A percentile compares a stretch with the other conserved stretches of the same genome.
phyloP scores from a whole-genome alignment of 2,329 filamentous ascomycete species.

The Botryotinia convoluta region DNA sequence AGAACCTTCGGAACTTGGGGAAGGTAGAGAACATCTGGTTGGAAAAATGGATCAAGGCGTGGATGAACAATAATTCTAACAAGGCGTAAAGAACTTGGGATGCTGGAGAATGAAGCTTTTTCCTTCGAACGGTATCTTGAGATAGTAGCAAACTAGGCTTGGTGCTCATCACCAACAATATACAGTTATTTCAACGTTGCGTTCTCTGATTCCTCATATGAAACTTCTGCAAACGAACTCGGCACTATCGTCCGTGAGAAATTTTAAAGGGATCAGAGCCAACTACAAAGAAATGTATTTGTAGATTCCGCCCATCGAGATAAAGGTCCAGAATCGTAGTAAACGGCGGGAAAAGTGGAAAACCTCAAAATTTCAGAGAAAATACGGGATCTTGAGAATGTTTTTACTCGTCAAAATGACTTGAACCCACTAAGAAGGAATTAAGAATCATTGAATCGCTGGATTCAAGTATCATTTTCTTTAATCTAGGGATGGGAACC shows the following conservation, averaged over 20 bases:
- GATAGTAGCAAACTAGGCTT: too few relatives aligned
- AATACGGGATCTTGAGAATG: background rate
- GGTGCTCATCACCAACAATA: too few relatives aligned
- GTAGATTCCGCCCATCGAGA: background rate
- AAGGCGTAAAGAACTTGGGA: background rate
- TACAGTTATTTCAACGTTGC: too few relatives aligned
- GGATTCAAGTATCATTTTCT: background rate
- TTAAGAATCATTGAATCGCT: too few relatives aligned
- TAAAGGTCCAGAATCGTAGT: background rate
- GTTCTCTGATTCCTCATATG: too few relatives aligned
- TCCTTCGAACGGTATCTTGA: too few relatives aligned
- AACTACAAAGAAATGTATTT: background rate
- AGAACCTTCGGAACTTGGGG: background rate
- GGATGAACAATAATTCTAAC: background rate
- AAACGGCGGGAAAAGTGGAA: background rate
- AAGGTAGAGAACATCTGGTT: background rate
- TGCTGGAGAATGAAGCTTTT: background rate
- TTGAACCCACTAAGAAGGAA: background rate
- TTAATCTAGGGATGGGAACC: background rate
- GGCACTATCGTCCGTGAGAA: background rate
- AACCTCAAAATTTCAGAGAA: background rate
- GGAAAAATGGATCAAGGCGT: constrained; percentile 1
- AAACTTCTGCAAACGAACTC: background rate
- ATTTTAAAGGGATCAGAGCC: background rate
- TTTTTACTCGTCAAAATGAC: background rate